Conservation (phyloP, 768 basidiomycete genomes). For the Galerina marginata region DNA sequence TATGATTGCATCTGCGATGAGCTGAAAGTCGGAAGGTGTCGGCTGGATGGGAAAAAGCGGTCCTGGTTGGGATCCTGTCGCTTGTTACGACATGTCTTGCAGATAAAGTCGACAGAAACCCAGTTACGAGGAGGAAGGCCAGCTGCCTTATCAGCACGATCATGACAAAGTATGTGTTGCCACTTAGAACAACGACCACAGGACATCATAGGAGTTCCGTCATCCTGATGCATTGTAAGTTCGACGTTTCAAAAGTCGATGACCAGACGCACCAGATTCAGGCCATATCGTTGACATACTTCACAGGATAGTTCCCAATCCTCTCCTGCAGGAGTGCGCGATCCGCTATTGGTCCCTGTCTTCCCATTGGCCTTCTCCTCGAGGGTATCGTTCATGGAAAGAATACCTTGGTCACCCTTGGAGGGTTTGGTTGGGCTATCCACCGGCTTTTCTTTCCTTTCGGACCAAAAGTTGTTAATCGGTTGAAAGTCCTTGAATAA, state of each 20-base stretch:
- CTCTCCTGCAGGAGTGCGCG: constrained; percentile 60
- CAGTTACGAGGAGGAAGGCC: constrained; percentile 79
- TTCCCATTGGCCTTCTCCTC: constrained; percentile 22
- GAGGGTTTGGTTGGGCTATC: no score
- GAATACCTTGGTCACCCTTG: not conserved
- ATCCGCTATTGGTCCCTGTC: constrained; percentile 29
- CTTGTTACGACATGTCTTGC: constrained; percentile 55
- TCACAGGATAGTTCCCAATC: constrained; percentile 92
- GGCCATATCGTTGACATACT: constrained; percentile 73
- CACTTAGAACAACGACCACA: constrained; percentile 85
- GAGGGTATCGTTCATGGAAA: not conserved
- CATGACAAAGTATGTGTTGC: constrained; percentile 92
- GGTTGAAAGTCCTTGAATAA: no score
- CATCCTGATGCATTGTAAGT: constrained; percentile 58
- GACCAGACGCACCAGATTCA: constrained; percentile 65
- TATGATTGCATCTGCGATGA: constrained; percentile 16
- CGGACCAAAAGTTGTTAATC: no score
- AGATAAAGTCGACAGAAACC: constrained; percentile 85
- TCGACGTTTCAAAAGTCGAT: not conserved
- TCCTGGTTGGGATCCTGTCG: constrained; percentile 11
- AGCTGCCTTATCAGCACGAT: constrained; percentile 65
- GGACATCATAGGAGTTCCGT: constrained; percentile 77
- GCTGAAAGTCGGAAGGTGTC: constrained; percentile 14
- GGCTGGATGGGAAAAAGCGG: constrained; percentile 5
- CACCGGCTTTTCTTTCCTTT: no score